Percentiles rank a stretch among this genome's conserved stretches.
phyloP scores from a whole-genome alignment of 192 early-diverging fungal genomes.

The Funneliformis geosporum region DNA sequence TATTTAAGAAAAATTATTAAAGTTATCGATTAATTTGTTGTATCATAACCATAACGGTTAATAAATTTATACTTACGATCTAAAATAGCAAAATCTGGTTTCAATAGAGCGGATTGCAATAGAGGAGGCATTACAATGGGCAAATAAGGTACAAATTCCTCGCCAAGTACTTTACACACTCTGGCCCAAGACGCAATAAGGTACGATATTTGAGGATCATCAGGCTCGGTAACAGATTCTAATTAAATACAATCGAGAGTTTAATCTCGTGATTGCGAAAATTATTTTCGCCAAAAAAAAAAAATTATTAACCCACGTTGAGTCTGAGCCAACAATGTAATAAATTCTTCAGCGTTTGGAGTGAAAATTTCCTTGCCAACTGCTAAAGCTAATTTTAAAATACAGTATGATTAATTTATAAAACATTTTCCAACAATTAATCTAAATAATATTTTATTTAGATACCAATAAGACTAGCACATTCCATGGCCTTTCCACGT shows the following conservation, averaged over 20 bases:
- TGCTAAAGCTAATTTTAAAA: constrained; percentile 63
- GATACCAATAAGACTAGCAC: constrained; percentile 82
- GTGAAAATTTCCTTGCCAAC: constrained; percentile 90
- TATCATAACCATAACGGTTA: background rate
- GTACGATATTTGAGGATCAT: constrained; percentile 93
- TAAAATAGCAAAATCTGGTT: constrained; percentile 91
- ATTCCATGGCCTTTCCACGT: constrained; percentile 97
- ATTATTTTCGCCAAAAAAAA: background rate
- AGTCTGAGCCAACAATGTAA: constrained; percentile 75
- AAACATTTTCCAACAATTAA: background rate
- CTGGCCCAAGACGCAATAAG: constrained; percentile 95
- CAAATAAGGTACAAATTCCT: constrained; percentile 93
- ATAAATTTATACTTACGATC: constrained; percentile 56
- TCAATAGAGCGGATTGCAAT: constrained; percentile 78
- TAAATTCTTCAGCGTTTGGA: constrained; percentile 76
- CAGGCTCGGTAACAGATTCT: constrained; percentile 75
- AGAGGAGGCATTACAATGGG: constrained; percentile 92
- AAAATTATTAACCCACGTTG: constrained; percentile 52
- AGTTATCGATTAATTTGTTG: background rate
- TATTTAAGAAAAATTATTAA: background rate
- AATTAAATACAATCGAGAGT: background rate
- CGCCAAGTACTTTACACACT: constrained; percentile 91
- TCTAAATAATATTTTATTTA: background rate
- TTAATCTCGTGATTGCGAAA: background rate
- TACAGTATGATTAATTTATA: background rate